phyloP scores from a whole-genome alignment of 1,284 basidiomycete species.

The Coniophora puteana region DNA sequence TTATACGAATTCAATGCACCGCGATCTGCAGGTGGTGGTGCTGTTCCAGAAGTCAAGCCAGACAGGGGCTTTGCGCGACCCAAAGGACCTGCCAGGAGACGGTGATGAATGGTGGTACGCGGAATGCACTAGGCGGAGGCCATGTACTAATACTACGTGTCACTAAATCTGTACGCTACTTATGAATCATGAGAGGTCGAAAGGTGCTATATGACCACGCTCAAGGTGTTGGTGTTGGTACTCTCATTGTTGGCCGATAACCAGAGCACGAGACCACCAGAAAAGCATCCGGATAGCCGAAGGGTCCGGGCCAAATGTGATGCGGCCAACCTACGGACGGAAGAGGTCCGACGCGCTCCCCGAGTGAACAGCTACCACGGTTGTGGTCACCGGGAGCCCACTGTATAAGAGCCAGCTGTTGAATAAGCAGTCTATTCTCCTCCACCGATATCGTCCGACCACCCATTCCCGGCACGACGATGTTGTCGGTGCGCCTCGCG shows the following conservation, averaged over 20 bases:
- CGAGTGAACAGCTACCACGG: not conserved
- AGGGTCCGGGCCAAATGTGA: not conserved
- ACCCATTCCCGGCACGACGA: constrained; percentile 2
- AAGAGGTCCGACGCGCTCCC: not conserved
- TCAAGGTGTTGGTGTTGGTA: no score
- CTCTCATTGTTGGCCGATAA: no score
- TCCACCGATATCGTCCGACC: not conserved
- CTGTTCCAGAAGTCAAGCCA: constrained; percentile 18
- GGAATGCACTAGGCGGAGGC: not conserved
- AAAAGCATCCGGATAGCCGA: no score
- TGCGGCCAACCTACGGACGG: not conserved
- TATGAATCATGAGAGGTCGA: no score
- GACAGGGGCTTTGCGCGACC: constrained; percentile 57
- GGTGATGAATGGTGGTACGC: constrained; percentile 21
- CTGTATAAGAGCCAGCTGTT: not conserved
- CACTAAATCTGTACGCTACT: no score
- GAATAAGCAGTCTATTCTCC: not conserved
- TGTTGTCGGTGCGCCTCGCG: constrained; percentile 17
- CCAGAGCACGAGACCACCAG: no score
- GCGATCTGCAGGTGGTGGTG: constrained; percentile 11
- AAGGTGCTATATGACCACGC: no score
- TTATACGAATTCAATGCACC: constrained; percentile 53
- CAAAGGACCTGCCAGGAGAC: constrained; percentile 49
- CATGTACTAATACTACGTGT: no score
- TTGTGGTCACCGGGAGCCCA: no score